phyloP scores from a whole-genome alignment of 345 rosid genomes.

The Citrus sinensis region DNA sequence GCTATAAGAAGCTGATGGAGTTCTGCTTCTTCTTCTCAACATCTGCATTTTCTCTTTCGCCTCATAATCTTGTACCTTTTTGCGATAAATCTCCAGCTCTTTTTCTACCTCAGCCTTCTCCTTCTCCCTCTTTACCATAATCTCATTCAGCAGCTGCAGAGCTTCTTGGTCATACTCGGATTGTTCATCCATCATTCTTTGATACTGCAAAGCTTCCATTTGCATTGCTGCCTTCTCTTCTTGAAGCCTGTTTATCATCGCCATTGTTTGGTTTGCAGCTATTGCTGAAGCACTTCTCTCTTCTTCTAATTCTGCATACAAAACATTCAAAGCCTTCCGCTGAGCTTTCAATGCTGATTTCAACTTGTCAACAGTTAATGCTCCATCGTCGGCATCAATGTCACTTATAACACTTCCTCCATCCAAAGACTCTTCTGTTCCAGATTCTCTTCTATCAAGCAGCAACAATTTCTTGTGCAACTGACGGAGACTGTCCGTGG shows the following conservation, averaged over 20 bases:
- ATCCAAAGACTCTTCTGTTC: conserved; percentile 62
- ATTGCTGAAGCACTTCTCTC: conserved; percentile 94
- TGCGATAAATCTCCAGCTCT: conserved; percentile 64
- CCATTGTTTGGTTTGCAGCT: conserved; percentile 96
- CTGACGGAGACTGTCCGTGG: conserved; percentile 49
- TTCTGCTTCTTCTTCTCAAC: conserved; percentile 51
- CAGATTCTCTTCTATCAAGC: conserved; percentile 49
- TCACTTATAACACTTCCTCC: conserved; percentile 59
- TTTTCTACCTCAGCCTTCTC: conserved; percentile 77
- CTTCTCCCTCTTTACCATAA: conserved; percentile 73
- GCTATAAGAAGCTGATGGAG: conserved; percentile 58
- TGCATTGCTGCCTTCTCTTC: conserved; percentile 99
- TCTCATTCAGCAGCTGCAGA: conserved; percentile 80
- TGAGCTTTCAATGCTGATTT: conserved; percentile 60
- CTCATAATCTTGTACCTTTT: conserved; percentile 65
- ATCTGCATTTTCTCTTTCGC: conserved; percentile 53
- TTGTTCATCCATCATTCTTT: conserved; percentile 99
- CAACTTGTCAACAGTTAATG: conserved; percentile 56
- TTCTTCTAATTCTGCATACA: conserved; percentile 84
- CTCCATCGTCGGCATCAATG: conserved; percentile 50
- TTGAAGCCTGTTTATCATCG: conserved; percentile 96
- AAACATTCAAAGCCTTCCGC: conserved; percentile 58
- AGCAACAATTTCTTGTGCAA: conserved; percentile 52
- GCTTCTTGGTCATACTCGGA: conserved; percentile 97
- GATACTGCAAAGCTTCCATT: conserved; percentile 99